phyloP scores from a whole-genome alignment of 176 grass and related monocot species.

The Zoysia japonica region DNA sequence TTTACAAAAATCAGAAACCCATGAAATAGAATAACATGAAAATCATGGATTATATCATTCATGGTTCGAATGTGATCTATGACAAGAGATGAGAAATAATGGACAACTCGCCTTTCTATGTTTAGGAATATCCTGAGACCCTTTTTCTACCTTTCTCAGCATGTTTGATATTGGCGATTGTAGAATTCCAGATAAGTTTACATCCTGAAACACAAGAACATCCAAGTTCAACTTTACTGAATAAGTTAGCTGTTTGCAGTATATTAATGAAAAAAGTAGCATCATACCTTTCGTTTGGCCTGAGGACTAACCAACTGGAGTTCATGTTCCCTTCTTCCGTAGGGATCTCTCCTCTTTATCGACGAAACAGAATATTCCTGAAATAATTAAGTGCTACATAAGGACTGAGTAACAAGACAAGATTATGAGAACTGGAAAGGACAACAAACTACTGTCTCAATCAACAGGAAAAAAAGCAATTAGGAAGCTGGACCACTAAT shows the following conservation, averaged over 20 bases:
- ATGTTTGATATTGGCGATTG: conserved; percentile 72
- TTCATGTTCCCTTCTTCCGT: conserved; percentile 70
- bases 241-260: conserved; percentile 14
- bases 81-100: conserved; percentile 15
- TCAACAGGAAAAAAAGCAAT: conserved; percentile 17
- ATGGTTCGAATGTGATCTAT: conserved; percentile 10
- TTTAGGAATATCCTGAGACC: conserved; percentile 60
- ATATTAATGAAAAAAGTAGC: conserved; percentile 7
- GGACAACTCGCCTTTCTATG: conserved; percentile 65
- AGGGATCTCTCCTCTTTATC: conserved; percentile 73
- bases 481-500: conserved; percentile 13
- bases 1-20: conserved; percentile 37
- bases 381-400: conserved; percentile 20
- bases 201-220: conserved; percentile 59
- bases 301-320: conserved; percentile 66
- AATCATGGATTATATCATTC: conserved; percentile 14
- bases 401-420: conserved; percentile 7
- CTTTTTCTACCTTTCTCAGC: conserved; percentile 78
- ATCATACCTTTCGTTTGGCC: conserved; percentile 74
- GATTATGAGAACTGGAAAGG: conserved; percentile 34
- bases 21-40: conserved; percentile 16
- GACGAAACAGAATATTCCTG: conserved; percentile 81
- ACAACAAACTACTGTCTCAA: conserved; percentile 22
- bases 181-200: conserved; percentile 68
- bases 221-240: conserved; percentile 17